These are phyloP conservation scores for Lentinula sp. DNA, from an alignment of 768 basidiomycete species.

Conservation along the genomic window DNA sequence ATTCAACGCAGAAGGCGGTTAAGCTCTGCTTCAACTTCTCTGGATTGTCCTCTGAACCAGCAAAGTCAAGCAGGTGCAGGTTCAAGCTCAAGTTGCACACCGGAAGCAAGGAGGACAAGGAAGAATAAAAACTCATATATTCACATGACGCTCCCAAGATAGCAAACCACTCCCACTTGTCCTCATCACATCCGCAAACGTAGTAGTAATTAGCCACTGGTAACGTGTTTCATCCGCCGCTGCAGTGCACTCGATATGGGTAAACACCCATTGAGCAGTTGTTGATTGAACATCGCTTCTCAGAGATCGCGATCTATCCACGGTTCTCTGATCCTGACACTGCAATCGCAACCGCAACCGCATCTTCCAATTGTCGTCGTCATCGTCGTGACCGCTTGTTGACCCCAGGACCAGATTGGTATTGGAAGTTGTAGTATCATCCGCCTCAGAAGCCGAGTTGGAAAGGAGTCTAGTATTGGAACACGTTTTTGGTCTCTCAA, in stretches of 20 bases:
- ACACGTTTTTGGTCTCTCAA: too few species aligned
- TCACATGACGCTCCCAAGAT: slow-evolving; percentile 55
- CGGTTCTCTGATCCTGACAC: background rate
- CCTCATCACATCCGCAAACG: slow-evolving; percentile 47
- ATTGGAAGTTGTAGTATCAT: slow-evolving; percentile 5
- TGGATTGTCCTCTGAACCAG: too few species aligned
- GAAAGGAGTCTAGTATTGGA: too few species aligned
- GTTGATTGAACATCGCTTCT: slow-evolving; percentile 29
- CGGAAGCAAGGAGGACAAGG: too few species aligned
- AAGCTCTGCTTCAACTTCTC: too few species aligned
- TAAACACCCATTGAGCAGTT: slow-evolving; percentile 45
- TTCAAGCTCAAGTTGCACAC: too few species aligned
- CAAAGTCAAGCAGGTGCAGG: too few species aligned
- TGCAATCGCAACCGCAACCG: too few species aligned
- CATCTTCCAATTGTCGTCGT: background rate
- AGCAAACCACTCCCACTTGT: slow-evolving; percentile 55
- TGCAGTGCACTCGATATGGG: slow-evolving; percentile 34
- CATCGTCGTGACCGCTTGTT: slow-evolving; percentile 17
- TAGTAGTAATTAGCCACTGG: too few species aligned
- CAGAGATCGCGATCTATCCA: background rate
- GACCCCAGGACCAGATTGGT: slow-evolving; percentile 33
- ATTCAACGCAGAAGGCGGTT: too few species aligned
- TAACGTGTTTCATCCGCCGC: too few species aligned
- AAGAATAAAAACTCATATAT: slow-evolving; percentile 54
- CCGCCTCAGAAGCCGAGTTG: too few species aligned